Base-by-base conservation (phyloP, 2,329 filamentous ascomycete genomes). In the Neospermospora avenae region DNA sequence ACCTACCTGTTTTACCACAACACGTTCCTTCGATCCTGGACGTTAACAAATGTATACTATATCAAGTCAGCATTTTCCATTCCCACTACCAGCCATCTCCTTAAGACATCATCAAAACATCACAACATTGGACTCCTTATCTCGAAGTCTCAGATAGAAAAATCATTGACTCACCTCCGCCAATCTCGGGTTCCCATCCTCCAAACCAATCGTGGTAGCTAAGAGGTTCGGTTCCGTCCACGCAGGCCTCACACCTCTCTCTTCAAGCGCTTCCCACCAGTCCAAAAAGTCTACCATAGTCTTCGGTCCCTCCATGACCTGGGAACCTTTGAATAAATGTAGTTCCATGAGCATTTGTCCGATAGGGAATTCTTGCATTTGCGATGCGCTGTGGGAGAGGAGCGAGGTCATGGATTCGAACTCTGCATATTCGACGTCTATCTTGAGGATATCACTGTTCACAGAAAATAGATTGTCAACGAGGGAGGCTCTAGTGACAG, bases 371-470 rank as follows among this genome's bases (percentile, higher is more conserved):
- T 63, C 60, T 58, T 45, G 51, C 60, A 3, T 39, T 55, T 45
- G 54, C 49, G 54, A 72, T 66, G n/a, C 72, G 69, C 57, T 58
- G 65, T 67, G 46, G 63, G 64, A 20, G 65, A 68, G 3, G n/a
- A 74, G 62, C 13, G 65, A 65, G 41, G 67, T 66, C 48, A 74
- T 62, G 18, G 72, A 59, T 46, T 73, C 71, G 63, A 74, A 76
- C 63, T 76, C 74, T 34, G 67, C 67, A 41, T 70, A 71, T 58
- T 76, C 74, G 52, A 76, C 74, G 57, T 76, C 74, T 63, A 75
- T 75, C 64, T 77, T 76, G 39, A 76, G 61, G 42, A 77, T 69
- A 61, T 77, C 74, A 56, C 71, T 73, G 34, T 39, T 16, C 4
- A 20, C 5, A 16, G 18, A 2, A 7, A 64, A 63, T 54, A 73